Percentiles rank a stretch among this genome's conserved stretches.
phyloP scores from a whole-genome alignment of 2,329 filamentous ascomycete genomes.

The Neonectria magnoliae region DNA sequence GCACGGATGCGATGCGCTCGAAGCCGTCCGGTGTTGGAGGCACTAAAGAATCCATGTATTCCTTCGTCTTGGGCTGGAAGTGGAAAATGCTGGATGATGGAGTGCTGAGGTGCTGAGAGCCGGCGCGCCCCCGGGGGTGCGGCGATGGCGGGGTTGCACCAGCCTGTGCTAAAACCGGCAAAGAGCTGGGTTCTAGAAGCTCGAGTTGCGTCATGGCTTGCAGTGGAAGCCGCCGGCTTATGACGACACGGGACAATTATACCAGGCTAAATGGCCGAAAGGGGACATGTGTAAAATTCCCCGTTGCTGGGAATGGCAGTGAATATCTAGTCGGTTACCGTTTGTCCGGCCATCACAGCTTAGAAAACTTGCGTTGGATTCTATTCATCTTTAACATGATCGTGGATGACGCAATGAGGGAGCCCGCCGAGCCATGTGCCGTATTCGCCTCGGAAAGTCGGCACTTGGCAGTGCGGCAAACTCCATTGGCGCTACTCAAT shows the following conservation, averaged over 20 bases:
- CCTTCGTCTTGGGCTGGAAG: conserved; percentile 45
- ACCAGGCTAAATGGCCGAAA: neutral
- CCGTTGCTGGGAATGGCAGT: neutral
- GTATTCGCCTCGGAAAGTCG: conserved; percentile 27
- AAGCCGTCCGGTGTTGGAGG: conserved; percentile 59
- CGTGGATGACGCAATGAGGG: conserved; percentile 22
- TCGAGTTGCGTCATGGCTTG: conserved; percentile 37
- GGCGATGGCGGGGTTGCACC: conserved; percentile 31
- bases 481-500: conserved; percentile 24
- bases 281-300: neutral
- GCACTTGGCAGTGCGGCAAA: conserved; percentile 35
- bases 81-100: conserved; percentile 29
- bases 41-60: conserved; percentile 62
- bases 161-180: conserved; percentile 29
- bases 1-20: conserved; percentile 58
- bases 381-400: conserved; percentile 18
- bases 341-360: no score
- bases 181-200: conserved; percentile 36
- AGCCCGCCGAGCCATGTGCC: conserved; percentile 16
- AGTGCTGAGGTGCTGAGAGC: conserved; percentile 24
- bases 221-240: neutral
- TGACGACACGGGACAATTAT: conserved; percentile 6
- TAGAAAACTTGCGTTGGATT: neutral
- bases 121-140: conserved; percentile 18
- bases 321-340: conserved; percentile 9